Evolutionary conservation across 805 yeast species (phyloP).

Genomic region (Candida methanosorbosa): DNA sequence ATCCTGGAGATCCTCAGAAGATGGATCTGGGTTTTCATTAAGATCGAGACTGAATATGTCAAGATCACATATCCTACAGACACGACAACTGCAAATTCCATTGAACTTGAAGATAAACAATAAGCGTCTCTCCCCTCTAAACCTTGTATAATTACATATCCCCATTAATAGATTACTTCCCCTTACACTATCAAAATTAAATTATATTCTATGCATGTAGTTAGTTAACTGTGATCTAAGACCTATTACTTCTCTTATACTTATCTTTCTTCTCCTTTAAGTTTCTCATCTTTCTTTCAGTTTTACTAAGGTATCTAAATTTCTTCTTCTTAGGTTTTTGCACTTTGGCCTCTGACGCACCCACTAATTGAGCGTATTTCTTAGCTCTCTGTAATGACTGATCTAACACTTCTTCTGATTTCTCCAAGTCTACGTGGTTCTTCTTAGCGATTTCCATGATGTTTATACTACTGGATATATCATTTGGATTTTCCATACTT

Average conservation of each 20-base stretch:
- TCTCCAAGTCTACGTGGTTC: slow-evolving; percentile 63
- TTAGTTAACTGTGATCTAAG: too few species aligned
- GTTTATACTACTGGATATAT: slow-evolving; percentile 19
- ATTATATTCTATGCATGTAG: neutral
- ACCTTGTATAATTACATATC: too few species aligned
- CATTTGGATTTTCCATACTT: slow-evolving; percentile 38
- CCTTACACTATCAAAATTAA: neutral
- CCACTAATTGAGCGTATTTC: slow-evolving; percentile 66
- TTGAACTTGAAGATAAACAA: slow-evolving; percentile 21
- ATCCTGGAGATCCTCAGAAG: slow-evolving; percentile 72
- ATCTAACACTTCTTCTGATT: slow-evolving; percentile 61
- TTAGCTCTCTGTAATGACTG: slow-evolving; percentile 72
- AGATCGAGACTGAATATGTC: slow-evolving; percentile 69
- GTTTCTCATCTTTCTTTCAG: slow-evolving; percentile 56
- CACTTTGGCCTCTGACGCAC: slow-evolving; percentile 30
- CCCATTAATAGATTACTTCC: neutral
- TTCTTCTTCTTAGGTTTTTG: slow-evolving; percentile 55
- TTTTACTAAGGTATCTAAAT: slow-evolving; percentile 79
- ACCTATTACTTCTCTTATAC: slow-evolving; percentile 12
- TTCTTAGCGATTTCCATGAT: slow-evolving; percentile 39
- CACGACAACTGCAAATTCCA: slow-evolving; percentile 1
- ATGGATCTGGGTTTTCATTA: slow-evolving; percentile 83
- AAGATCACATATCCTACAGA: slow-evolving; percentile 11
- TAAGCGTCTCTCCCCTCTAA: too few species aligned
- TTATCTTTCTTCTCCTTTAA: slow-evolving; percentile 32